Evolutionary conservation across 2,329 filamentous ascomycete species (phyloP), one percentile per base, ranked within the genome.

Genomic region (Aspergillus jensenii): DNA sequence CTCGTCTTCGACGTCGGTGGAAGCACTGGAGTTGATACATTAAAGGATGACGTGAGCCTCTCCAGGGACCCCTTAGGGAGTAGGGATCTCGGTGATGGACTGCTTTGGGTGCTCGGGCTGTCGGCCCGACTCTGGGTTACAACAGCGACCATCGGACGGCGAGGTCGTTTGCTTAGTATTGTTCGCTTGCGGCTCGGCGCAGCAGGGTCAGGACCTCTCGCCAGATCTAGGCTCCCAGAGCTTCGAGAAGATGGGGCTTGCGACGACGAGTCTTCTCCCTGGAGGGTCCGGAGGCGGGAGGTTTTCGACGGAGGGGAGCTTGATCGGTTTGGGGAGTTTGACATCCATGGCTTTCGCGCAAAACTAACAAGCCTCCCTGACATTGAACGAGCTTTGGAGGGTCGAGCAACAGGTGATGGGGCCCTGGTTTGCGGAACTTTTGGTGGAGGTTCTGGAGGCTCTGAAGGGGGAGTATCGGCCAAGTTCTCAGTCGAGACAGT

Each of bases 291-390:
- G 27, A 65, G 65, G 59, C 67, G 69, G 31, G 68, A 55, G 47
- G 65, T 62, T 56, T 73, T 74, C 2, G 71, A 68, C 15, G 71
- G 73, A 3, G 79, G 79, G 19, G 80, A 81, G 7, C 79, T 76
- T 4, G 80, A 79, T 59, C 79, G 75, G 25, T 78, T 80, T 5
- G 72, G 70, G 9, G 75, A 74, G 44, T 68, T 72, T 11, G 71
- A 70, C 50, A 74, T 75, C 81, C 81, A 84, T 55, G 80, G 79
- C 67, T 80, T 82, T 48, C 80, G 76, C 35, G 80, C 79, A 53
- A 84, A 72, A 46, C 73, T 80, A 48, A 78, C 78, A 62, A 83
- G 73, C 23, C 81, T 77, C 33, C 77, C 79, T n/a, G 81, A 79
- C 61, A 82, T 76, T 11, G 77, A 77, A 52, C 77, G 79, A 45